Percentiles rank a stretch among this genome's conserved stretches.
Evolutionary conservation across 1,139 yeast species (phyloP).

Genomic region (Pichia sp.): DNA sequence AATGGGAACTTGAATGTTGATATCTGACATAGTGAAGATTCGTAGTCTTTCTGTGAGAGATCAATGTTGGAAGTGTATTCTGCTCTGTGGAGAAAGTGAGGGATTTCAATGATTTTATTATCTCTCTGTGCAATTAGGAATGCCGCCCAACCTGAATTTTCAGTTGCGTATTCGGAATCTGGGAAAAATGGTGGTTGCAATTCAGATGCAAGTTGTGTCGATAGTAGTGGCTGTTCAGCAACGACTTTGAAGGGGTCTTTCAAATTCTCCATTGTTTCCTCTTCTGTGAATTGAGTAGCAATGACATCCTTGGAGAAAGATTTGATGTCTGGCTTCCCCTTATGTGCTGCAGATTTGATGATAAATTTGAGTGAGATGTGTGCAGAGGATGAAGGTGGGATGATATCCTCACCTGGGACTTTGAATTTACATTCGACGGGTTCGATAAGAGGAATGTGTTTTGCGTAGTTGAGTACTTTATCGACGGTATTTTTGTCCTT

Average conservation of each 20-base stretch:
- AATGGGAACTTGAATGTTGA: conserved; percentile 72
- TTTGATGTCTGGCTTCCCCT: conserved; percentile 44
- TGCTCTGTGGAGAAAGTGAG: conserved; percentile 46
- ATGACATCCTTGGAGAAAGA: conserved; percentile 32
- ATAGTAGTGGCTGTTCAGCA: conserved; percentile 58
- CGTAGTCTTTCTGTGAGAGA: conserved; percentile 44
- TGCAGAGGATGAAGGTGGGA: conserved; percentile 69
- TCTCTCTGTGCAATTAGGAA: conserved; percentile 67
- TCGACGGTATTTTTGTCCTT: conserved; percentile 29
- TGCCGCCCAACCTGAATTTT: conserved; percentile 52
- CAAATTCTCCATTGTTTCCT: conserved; percentile 56
- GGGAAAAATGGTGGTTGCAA: conserved; percentile 77
- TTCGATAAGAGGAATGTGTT: conserved; percentile 61
- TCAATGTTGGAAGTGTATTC: conserved; percentile 52
- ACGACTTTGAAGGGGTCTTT: conserved; percentile 67
- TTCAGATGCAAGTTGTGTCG: conserved; percentile 43
- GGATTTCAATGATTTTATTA: conserved; percentile 67
- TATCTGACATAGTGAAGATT: conserved; percentile 42
- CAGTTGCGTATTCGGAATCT: conserved; percentile 29
- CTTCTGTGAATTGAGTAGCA: conserved; percentile 34
- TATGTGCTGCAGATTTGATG: conserved; percentile 63
- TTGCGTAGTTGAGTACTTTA: conserved; percentile 52
- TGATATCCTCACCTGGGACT: conserved; percentile 80
- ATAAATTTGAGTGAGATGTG: conserved; percentile 71
- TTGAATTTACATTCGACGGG: conserved; percentile 66